A percentile compares a stretch with the other conserved stretches of the same genome.
These are phyloP conservation scores for Cyclotella choctawhatcheeana DNA, from an alignment of 108 stramenopile genomes.

Conservation along the genomic window DNA sequence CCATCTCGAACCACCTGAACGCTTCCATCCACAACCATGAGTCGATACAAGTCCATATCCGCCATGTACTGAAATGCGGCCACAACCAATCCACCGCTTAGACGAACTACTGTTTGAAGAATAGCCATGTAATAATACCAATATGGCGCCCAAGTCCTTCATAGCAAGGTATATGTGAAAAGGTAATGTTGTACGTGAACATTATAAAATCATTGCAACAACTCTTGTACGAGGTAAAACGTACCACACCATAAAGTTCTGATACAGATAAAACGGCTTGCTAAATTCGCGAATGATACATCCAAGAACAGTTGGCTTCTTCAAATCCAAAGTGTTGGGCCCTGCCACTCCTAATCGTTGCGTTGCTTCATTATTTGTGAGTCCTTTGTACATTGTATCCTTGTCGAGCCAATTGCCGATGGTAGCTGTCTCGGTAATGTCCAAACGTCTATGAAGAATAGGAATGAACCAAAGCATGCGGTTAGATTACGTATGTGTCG, in stretches of 20 bases:
- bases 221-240: too few species aligned
- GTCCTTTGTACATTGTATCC: constrained; percentile 31
- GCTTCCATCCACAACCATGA: constrained; percentile 55
- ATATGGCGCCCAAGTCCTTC: constrained; percentile 19
- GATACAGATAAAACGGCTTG: constrained; percentile 72
- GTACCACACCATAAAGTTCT: constrained; percentile 68
- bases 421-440: constrained; percentile 21
- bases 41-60: constrained; percentile 49
- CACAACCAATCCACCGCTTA: constrained; percentile 55
- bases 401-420: constrained; percentile 43
- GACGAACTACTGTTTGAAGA: constrained; percentile 37
- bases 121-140: constrained; percentile 74
- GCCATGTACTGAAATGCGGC: constrained; percentile 53
- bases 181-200: too few species aligned
- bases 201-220: too few species aligned
- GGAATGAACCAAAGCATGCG: too few species aligned
- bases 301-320: constrained; percentile 49
- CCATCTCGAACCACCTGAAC: constrained; percentile 62
- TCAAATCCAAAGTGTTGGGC: constrained; percentile 56
- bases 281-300: constrained; percentile 54
- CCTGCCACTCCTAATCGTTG: constrained; percentile 47
- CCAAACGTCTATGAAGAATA: constrained; percentile 13
- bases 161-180: too few species aligned
- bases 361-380: constrained; percentile 46
- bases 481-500: too few species aligned